Percentiles rank a stretch among this genome's conserved stretches.
phyloP scores from a whole-genome alignment of 176 grass and related monocot genomes.

The Ensete ventricosum region DNA sequence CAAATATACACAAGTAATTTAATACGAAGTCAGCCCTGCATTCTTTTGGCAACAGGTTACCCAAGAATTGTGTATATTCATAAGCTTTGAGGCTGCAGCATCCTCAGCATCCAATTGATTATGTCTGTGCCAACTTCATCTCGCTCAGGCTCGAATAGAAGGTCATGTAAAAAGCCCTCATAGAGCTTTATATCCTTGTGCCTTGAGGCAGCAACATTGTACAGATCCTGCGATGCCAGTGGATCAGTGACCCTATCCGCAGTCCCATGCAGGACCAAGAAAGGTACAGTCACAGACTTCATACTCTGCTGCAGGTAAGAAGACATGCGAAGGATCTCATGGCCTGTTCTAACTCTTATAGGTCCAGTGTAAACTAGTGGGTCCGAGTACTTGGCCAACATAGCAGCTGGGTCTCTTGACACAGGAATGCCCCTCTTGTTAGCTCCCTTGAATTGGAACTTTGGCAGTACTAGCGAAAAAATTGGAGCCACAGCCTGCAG shows the following conservation, averaged over 20 bases:
- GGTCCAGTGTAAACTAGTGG: slow-evolving; percentile 85
- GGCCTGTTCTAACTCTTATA: slow-evolving; percentile 77
- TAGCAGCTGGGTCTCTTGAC: slow-evolving; percentile 65
- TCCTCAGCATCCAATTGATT: slow-evolving; percentile 83
- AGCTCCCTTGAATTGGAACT: slow-evolving; percentile 94
- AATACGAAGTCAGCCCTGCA: not conserved
- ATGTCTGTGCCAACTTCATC: slow-evolving; percentile 71
- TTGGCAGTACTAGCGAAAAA: slow-evolving; percentile 67
- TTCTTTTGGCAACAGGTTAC: not conserved
- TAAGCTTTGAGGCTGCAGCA: slow-evolving; percentile 21
- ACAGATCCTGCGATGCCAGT: slow-evolving; percentile 66
- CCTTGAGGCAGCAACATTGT: slow-evolving; percentile 41
- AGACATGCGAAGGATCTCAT: slow-evolving; percentile 81
- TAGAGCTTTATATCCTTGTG: slow-evolving; percentile 76
- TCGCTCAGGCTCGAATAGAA: slow-evolving; percentile 89
- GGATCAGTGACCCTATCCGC: slow-evolving; percentile 88
- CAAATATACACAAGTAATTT: too few species aligned
- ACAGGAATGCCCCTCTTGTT: slow-evolving; percentile 91
- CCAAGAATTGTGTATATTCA: not conserved
- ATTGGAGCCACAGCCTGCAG: slow-evolving; percentile 84
- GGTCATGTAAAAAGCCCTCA: slow-evolving; percentile 83
- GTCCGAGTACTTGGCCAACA: slow-evolving; percentile 86
- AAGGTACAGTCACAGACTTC: slow-evolving; percentile 62
- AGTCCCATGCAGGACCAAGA: slow-evolving; percentile 82
- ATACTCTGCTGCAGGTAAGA: slow-evolving; percentile 65